Percentiles rank a stretch among this genome's conserved stretches.
Evolutionary conservation across 2,329 filamentous ascomycete species (phyloP).

Genomic region (Aspergillus persii): DNA sequence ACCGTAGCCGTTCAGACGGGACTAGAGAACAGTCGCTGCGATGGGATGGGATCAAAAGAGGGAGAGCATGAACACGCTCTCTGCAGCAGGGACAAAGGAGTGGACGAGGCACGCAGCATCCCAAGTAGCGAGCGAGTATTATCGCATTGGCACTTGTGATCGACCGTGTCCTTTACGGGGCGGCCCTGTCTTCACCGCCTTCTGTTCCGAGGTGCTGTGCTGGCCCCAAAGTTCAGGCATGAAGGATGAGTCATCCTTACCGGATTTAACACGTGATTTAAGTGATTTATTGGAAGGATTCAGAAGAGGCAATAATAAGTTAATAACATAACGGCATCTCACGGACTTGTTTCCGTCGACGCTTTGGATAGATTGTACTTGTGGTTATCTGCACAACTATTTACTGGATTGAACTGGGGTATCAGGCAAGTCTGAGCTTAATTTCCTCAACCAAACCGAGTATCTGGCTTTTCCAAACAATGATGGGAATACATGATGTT

Average conservation of each 20-base stretch:
- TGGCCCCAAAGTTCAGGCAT: neutral
- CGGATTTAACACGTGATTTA: neutral
- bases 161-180: conserved; percentile 39
- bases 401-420: neutral
- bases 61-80: conserved; percentile 11
- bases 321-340: neutral
- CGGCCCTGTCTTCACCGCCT: conserved; percentile 27
- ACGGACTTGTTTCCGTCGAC: neutral
- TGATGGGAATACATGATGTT: neutral
- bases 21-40: neutral
- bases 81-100: conserved; percentile 8
- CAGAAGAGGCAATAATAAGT: neutral
- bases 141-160: conserved; percentile 32
- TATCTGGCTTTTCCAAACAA: neutral
- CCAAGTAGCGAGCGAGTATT: conserved; percentile 18
- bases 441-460: conserved; percentile 2
- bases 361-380: neutral
- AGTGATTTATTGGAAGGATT: neutral
- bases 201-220: neutral
- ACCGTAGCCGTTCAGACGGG: neutral
- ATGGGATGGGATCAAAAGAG: conserved; percentile 6
- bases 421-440: conserved; percentile 9
- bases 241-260: neutral
- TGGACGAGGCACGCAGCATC: conserved; percentile 13
- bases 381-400: neutral